phyloP scores from a whole-genome alignment of 495 filamentous ascomycete species.

The Aspergillus campestris region DNA sequence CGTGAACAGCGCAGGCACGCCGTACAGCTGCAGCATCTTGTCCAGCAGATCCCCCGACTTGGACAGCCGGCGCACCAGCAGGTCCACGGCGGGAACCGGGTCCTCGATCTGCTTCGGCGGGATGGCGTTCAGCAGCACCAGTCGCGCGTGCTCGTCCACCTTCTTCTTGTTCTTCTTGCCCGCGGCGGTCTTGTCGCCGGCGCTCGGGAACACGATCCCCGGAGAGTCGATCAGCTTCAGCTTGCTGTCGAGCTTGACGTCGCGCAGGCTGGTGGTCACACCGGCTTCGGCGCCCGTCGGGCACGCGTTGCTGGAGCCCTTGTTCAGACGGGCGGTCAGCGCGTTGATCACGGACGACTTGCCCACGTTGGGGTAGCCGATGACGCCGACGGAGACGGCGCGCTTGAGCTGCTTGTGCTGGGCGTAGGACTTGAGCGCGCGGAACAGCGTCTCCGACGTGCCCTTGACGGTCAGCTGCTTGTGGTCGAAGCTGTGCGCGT shows the following conservation, averaged over 20 bases:
- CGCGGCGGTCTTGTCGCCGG: constrained; percentile 36
- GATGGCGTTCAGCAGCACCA: constrained; percentile 82
- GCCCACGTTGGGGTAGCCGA: constrained; percentile 95
- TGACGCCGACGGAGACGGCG: constrained; percentile 83
- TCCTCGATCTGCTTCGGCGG: constrained; percentile 92
- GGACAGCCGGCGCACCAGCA: constrained; percentile 72
- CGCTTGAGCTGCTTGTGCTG: constrained; percentile 76
- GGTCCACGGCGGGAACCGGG: constrained; percentile 72
- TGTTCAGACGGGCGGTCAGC: constrained; percentile 71
- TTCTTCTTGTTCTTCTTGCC: constrained; percentile 46
- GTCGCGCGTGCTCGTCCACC: constrained; percentile 66
- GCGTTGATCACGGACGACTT: constrained; percentile 97
- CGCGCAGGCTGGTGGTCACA: constrained; percentile 79
- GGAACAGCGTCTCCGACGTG: constrained; percentile 82
- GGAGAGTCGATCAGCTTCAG: constrained; percentile 92
- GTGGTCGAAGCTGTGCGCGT: constrained; percentile 89
- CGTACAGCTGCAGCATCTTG: constrained; percentile 75
- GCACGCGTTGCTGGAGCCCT: constrained; percentile 58
- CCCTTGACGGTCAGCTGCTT: constrained; percentile 78
- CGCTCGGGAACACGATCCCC: constrained; percentile 83
- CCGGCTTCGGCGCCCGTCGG: constrained; percentile 89
- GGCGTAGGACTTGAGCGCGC: constrained; percentile 85
- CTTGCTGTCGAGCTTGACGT: constrained; percentile 92
- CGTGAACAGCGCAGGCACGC: constrained; percentile 65
- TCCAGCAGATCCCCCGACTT: constrained; percentile 58